phyloP scores from a whole-genome alignment of 345 rosid genomes.

The Aquilaria yunnanensis region DNA sequence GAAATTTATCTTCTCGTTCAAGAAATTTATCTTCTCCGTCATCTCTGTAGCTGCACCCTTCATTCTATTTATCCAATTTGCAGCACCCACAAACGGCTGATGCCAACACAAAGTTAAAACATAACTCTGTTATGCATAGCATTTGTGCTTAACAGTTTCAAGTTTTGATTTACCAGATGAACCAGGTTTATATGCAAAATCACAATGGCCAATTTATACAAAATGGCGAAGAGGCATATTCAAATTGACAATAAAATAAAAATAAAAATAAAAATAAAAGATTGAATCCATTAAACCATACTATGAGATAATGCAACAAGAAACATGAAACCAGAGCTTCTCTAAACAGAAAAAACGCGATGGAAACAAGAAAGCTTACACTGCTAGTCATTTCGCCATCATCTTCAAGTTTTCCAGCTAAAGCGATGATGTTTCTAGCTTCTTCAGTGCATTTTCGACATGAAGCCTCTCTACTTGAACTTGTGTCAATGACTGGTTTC shows the following conservation, averaged over 20 bases:
- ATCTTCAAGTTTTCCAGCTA: conserved; percentile 49
- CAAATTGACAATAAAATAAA: too few species aligned
- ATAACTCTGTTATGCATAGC: conserved; percentile 2
- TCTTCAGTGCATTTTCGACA: conserved; percentile 75
- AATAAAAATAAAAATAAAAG: too few species aligned
- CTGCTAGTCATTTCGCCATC: conserved; percentile 19
- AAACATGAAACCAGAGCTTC: too few species aligned
- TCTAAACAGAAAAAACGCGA: not conserved
- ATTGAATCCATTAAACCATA: too few species aligned
- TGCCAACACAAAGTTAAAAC: conserved; percentile 2
- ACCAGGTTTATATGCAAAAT: too few species aligned
- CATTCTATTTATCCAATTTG: conserved; percentile 53
- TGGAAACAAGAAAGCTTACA: conserved; percentile 6
- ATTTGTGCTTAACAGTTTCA: not conserved
- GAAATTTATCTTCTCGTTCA: conserved; percentile 53
- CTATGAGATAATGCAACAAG: too few species aligned
- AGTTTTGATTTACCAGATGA: too few species aligned
- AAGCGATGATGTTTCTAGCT: conserved; percentile 39
- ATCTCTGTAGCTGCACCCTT: conserved; percentile 40
- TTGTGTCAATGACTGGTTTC: too few species aligned
- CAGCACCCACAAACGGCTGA: conserved; percentile 48
- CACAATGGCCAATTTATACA: too few species aligned
- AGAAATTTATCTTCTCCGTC: conserved; percentile 34
- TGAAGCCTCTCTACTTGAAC: too few species aligned
- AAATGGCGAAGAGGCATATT: too few species aligned